Percentiles rank a stretch among this genome's conserved stretches.
These are phyloP conservation scores for Lepiota venenata DNA, from an alignment of 768 basidiomycete genomes.

Conservation along the genomic window DNA sequence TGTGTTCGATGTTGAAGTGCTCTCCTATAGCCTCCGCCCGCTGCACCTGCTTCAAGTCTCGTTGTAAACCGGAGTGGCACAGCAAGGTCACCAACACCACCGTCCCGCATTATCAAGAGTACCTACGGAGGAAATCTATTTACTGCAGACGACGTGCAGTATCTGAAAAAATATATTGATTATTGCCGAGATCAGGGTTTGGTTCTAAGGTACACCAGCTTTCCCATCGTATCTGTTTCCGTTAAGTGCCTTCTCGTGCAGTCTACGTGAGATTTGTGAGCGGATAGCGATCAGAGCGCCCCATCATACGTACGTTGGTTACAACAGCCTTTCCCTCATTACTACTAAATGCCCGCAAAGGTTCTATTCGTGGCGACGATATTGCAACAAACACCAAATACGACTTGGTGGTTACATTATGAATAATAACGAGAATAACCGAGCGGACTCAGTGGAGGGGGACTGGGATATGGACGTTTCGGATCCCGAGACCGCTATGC, in stretches of 20 bases:
- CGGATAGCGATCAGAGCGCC: constrained; percentile 86
- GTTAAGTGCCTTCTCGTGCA: constrained; percentile 16
- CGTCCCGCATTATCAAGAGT: constrained; percentile 80
- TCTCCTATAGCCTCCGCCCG: constrained; percentile 48
- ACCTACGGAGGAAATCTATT: constrained; percentile 89
- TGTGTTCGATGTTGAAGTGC: neutral
- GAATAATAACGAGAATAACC: constrained; percentile 44
- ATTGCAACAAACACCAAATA: constrained; percentile 92
- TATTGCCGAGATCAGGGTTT: constrained; percentile 88
- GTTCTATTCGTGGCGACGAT: constrained; percentile 89
- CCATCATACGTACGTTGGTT: constrained; percentile 71
- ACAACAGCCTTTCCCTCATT: neutral
- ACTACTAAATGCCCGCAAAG: constrained; percentile 32
- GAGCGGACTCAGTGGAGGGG: constrained; percentile 39
- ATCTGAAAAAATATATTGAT: constrained; percentile 86
- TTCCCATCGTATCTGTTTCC: neutral
- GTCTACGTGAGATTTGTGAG: constrained; percentile 84
- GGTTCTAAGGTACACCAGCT: constrained; percentile 58
- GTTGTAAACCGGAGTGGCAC: constrained; percentile 67
- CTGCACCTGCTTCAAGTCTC: constrained; percentile 61
- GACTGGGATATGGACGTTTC: constrained; percentile 37
- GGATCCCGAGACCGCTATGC: constrained; percentile 15
- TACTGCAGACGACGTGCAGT: constrained; percentile 78
- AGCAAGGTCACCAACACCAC: constrained; percentile 81
- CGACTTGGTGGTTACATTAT: constrained; percentile 83